phyloP scores from a whole-genome alignment of 345 rosid species.

The Brassica juncea region DNA sequence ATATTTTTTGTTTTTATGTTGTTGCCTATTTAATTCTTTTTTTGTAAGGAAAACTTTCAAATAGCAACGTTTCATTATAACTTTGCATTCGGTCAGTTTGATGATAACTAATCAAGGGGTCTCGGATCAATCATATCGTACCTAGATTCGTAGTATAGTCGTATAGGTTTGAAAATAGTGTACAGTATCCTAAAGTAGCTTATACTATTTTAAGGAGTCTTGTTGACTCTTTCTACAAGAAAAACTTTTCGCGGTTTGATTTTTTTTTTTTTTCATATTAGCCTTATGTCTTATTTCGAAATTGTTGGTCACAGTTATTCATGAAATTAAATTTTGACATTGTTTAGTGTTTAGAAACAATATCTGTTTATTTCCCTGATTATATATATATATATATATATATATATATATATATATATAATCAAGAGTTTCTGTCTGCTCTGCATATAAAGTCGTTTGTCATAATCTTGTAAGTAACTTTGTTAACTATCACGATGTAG shows the following conservation, averaged over 20 bases:
- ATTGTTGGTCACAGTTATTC: neutral
- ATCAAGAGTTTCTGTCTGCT: neutral
- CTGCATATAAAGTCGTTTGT: neutral
- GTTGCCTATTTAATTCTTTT: conserved; percentile 1
- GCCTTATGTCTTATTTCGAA: conserved; percentile 3
- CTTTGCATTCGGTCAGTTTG: neutral
- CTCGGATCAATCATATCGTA: neutral
- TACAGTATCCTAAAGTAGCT: neutral
- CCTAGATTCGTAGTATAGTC: conserved; percentile 9
- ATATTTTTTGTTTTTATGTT: conserved; percentile 4
- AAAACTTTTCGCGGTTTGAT: neutral
- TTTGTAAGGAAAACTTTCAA: neutral
- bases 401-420: neutral
- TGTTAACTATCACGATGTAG: neutral
- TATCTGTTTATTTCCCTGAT: neutral
- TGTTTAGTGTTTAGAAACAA: neutral
- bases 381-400: neutral
- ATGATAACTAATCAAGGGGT: conserved; percentile 17
- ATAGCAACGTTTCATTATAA: neutral
- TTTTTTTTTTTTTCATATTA: conserved; percentile 21
- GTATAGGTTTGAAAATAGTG: conserved; percentile 1
- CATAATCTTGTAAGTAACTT: neutral
- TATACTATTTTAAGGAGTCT: conserved; percentile 12
- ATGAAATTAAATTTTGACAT: neutral
- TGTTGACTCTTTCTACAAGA: neutral